Percentiles rank a stretch among this genome's conserved stretches.
Conservation (phyloP, 2,329 filamentous ascomycete species). For the Beauveria pseudobassiana region DNA sequence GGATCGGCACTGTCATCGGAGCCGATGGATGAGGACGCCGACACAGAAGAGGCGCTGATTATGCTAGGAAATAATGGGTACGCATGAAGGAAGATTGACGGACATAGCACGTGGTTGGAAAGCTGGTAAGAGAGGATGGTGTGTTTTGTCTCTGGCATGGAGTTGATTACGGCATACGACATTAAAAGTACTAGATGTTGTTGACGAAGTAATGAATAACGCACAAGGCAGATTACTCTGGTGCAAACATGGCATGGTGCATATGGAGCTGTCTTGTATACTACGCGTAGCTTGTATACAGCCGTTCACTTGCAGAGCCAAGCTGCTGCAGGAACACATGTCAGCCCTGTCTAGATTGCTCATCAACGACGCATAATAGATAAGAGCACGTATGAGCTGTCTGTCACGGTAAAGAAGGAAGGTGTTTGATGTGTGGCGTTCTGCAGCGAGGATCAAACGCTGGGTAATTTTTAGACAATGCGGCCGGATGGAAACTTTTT, state of each 20-base stretch:
- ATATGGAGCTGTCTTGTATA: background rate
- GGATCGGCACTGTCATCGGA: conserved; percentile 48
- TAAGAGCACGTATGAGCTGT: background rate
- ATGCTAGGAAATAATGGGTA: background rate
- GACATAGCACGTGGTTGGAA: background rate
- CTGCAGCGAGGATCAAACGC: background rate
- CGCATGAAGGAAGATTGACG: background rate
- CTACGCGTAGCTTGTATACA: too few relatives aligned
- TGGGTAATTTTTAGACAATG: too few relatives aligned
- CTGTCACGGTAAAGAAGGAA: background rate
- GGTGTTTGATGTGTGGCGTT: background rate
- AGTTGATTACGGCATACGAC: background rate
- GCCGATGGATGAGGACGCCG: conserved; percentile 32
- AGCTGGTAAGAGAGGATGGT: background rate
- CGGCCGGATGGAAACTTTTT: too few relatives aligned
- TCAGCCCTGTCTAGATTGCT: background rate
- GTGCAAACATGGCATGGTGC: background rate
- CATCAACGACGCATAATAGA: background rate
- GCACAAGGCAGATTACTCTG: background rate
- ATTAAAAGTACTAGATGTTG: background rate
- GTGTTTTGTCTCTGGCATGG: background rate
- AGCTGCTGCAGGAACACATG: background rate
- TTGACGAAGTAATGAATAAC: conserved; percentile 4
- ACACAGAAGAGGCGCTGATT: background rate
- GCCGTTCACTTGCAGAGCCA: background rate